Base-by-base conservation (phyloP, 768 basidiomycete species). In the Panellus pusillus region DNA sequence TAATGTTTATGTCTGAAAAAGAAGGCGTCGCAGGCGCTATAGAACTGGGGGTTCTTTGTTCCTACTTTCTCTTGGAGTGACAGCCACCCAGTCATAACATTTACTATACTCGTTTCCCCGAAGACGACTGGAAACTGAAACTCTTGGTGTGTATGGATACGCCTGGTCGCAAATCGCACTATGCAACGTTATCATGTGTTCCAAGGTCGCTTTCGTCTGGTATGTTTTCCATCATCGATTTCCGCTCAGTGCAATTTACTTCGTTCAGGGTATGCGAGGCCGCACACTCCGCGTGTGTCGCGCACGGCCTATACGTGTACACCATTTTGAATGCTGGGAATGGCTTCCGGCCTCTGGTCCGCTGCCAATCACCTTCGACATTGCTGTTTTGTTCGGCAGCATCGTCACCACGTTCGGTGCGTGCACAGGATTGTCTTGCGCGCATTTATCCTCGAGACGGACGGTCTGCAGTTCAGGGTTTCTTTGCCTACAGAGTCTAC, bases 151-250 rank as follows among this genome's bases (percentile, higher is more conserved):
- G 50, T 44, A 2, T 7, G 32, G 11, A 3, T 11, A 14, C 32
- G 11, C 11, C 7, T 35, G 3, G 14, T 35, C 7, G 24, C 24
- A 24, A 32, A 18, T 8, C 11, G n/a, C 27, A 42, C 14, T 9
- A 12, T 9, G 40, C 12, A n/a, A 29, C 19, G n/a, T 20, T 31
- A n/a, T 42, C 14, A 17, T 18, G 19, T 7, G 11, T 15, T 17
- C 11, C 11, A 9, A 52, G 51, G 51, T 51, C 24, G 50, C 31
- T 6, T 36, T 37, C 36, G 18, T 52, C 15, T 52, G 41, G 51
- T 52, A 9, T 6, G 44, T 5, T 9, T 5, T 12, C 13, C 9
- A 8, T 4, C 5, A 6, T 13, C 3, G 14, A 1, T 11, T 31
- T 19, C 17, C 7, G 7, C 3, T 12, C 8, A 14, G 8, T 20